Evolutionary conservation across 1,284 basidiomycete species (phyloP).

Genomic region (Ustilago xerochloae): DNA sequence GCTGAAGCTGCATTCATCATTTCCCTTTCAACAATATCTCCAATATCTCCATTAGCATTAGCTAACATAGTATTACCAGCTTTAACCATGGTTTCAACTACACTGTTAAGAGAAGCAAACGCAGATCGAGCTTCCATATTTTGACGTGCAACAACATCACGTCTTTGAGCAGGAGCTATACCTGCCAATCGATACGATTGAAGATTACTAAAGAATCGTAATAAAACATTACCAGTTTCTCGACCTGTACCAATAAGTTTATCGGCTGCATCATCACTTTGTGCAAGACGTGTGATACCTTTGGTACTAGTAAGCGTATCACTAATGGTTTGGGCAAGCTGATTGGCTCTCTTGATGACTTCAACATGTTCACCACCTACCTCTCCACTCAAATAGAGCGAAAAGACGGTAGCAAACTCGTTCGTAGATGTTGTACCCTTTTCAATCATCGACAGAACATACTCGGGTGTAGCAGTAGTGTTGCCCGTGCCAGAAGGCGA

Average conservation of each 20-base stretch:
- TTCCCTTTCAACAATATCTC: slow-evolving; percentile 94
- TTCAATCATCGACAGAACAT: slow-evolving; percentile 97
- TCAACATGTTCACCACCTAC: slow-evolving; percentile 93
- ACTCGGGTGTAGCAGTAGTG: slow-evolving; percentile 94
- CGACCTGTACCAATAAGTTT: slow-evolving; percentile 88
- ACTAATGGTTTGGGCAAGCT: slow-evolving; percentile 89
- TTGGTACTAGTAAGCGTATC: slow-evolving; percentile 94
- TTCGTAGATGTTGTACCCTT: slow-evolving; percentile 92
- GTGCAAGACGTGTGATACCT: slow-evolving; percentile 91
- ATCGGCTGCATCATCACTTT: slow-evolving; percentile 90
- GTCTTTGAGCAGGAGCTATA: slow-evolving; percentile 75
- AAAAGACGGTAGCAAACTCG: slow-evolving; percentile 95
- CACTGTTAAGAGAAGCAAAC: slow-evolving; percentile 84
- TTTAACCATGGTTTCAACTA: slow-evolving; percentile 86
- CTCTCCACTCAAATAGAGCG: slow-evolving; percentile 88
- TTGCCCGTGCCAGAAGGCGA: slow-evolving; percentile 93
- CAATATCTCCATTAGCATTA: slow-evolving; percentile 89
- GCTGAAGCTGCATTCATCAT: slow-evolving; percentile 93
- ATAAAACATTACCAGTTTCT: slow-evolving; percentile 83
- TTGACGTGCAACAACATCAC: slow-evolving; percentile 88
- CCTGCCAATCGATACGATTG: slow-evolving; percentile 87
- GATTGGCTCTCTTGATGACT: slow-evolving; percentile 97
- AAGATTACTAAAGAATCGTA: slow-evolving; percentile 93
- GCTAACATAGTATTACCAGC: slow-evolving; percentile 82
- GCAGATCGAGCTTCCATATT: slow-evolving; percentile 85